These are phyloP conservation scores for Colletotrichum sublineola DNA, from an alignment of 2,329 filamentous ascomycete genomes.

Conservation along the genomic window DNA sequence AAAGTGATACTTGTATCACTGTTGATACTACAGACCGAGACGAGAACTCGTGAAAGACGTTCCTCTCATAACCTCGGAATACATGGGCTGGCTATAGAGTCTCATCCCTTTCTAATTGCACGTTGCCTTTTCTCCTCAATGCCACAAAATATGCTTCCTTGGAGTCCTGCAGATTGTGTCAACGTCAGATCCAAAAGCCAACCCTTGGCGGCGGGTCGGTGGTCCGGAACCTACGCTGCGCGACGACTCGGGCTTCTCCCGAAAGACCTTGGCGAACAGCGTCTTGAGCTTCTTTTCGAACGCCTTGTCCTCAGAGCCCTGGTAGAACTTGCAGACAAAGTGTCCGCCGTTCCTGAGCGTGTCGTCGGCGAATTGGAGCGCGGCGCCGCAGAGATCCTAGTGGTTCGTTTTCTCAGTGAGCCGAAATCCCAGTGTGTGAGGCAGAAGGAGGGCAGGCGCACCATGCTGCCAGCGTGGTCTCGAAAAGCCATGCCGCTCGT, in stretches of 20 bases:
- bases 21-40: accelerated
- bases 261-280: slow-evolving; percentile 83
- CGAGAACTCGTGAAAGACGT: background rate
- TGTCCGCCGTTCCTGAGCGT: slow-evolving; percentile 86
- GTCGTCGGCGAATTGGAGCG: slow-evolving; percentile 86
- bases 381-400: slow-evolving; percentile 90
- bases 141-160: slow-evolving; percentile 91
- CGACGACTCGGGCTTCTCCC: slow-evolving; percentile 93
- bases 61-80: background rate
- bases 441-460: slow-evolving; percentile 59
- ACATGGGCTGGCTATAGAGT: background rate
- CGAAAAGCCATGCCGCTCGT: slow-evolving; percentile 89
- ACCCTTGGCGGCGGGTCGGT: background rate
- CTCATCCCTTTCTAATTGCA: slow-evolving; percentile 40
- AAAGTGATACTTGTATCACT: background rate
- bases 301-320: slow-evolving; percentile 85
- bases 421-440: too few relatives aligned
- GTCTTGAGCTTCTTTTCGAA: slow-evolving; percentile 81
- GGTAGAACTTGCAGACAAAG: slow-evolving; percentile 98
- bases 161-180: slow-evolving; percentile 72
- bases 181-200: background rate
- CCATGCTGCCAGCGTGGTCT: slow-evolving; percentile 96
- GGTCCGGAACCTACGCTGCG: slow-evolving; percentile 74
- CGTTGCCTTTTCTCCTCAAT: slow-evolving; percentile 72
- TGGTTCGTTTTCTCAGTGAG: slow-evolving; percentile 1